phyloP scores from a whole-genome alignment of 2,329 filamentous ascomycete genomes.

The Tolypocladium pustulatum region DNA sequence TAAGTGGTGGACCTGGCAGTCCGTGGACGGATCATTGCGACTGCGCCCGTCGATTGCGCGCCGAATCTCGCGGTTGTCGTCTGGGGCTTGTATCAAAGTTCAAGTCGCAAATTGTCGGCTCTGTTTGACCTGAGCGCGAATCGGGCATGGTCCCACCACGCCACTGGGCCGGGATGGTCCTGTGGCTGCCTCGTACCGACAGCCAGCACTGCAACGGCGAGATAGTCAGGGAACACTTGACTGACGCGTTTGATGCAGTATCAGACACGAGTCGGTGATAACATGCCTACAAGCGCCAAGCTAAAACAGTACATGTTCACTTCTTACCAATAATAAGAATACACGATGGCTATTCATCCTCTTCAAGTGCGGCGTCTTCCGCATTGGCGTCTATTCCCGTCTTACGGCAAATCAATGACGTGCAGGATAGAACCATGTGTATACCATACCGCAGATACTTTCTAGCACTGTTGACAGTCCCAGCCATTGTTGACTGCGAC shows the following conservation, averaged over 20 bases:
- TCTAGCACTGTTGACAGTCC: neutral
- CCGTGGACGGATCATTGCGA: slow-evolving; percentile 19
- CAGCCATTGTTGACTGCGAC: neutral
- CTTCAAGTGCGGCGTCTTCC: neutral
- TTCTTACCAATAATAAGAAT: neutral
- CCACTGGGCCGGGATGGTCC: neutral
- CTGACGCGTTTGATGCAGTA: neutral
- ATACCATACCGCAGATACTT: neutral
- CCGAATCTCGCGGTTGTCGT: neutral
- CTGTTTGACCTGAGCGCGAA: neutral
- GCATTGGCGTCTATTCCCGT: neutral
- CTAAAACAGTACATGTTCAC: neutral
- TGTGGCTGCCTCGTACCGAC: neutral
- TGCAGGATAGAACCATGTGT: neutral
- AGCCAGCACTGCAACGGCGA: neutral
- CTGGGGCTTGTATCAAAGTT: neutral
- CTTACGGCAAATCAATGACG: neutral
- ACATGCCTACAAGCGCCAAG: neutral
- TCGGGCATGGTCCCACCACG: neutral
- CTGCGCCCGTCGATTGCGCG: slow-evolving; percentile 1
- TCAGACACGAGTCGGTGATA: neutral
- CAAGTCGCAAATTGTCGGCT: neutral
- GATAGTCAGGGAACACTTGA: neutral
- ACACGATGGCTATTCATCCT: neutral
- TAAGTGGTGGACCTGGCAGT: slow-evolving; percentile 9